Evolutionary conservation across 2,329 filamentous ascomycete genomes (phyloP).

Genomic region (Fusarium praegraminearum): DNA sequence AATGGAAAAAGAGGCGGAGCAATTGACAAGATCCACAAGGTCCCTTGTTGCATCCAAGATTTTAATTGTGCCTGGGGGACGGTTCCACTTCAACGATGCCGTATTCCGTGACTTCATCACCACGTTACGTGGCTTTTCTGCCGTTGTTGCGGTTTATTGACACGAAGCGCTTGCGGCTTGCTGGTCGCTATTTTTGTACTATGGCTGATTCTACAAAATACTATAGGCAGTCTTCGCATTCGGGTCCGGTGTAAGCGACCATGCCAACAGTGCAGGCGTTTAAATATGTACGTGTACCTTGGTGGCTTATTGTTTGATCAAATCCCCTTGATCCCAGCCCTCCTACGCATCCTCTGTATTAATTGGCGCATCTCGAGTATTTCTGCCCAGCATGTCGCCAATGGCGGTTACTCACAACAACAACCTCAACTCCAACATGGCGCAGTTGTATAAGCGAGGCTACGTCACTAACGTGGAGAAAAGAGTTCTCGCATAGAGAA

Average conservation of each 20-base stretch:
- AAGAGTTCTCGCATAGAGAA: too few species aligned
- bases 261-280: neutral
- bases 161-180: neutral
- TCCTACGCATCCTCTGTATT: too few species aligned
- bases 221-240: neutral
- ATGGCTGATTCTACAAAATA: neutral
- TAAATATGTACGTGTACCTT: neutral
- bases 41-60: too few species aligned
- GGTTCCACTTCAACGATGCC: constrained; percentile 12
- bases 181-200: neutral
- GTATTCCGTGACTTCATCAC: constrained; percentile 6
- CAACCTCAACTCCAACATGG: too few species aligned
- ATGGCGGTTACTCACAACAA: too few species aligned
- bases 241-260: neutral
- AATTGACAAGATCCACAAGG: neutral
- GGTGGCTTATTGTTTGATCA: neutral
- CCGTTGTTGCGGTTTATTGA: constrained; percentile 5
- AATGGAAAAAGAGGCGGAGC: constrained; percentile 1
- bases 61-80: neutral
- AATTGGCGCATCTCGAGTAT: too few species aligned
- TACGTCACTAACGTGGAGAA: too few species aligned
- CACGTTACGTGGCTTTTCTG: constrained; percentile 15
- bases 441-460: too few species aligned
- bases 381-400: too few species aligned
- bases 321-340: neutral